A percentile compares a stretch with the other conserved stretches of the same genome.
Evolutionary conservation across 768 basidiomycete species (phyloP).

Genomic region (Pleurotus citrinopileatus): DNA sequence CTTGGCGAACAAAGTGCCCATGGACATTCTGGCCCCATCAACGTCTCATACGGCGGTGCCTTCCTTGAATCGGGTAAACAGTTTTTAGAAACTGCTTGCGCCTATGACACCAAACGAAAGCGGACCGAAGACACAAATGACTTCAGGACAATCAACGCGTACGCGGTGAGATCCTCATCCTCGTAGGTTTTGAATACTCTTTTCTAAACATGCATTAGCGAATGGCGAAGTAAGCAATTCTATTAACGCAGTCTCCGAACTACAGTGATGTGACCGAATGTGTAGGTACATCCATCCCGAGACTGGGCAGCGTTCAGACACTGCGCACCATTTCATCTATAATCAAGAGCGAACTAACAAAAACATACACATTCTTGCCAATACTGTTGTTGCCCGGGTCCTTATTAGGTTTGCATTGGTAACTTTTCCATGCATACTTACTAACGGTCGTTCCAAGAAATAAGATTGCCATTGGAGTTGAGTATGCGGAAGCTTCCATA

Average conservation of each 20-base stretch:
- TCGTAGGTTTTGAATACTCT: background rate
- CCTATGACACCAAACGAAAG: constrained; percentile 33
- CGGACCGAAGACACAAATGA: constrained; percentile 26
- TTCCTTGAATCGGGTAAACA: constrained; percentile 32
- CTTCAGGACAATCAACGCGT: constrained; percentile 8
- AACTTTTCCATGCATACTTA: background rate
- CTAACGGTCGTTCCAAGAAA: constrained; percentile 23
- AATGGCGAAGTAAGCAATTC: constrained; percentile 55
- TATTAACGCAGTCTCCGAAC: no score
- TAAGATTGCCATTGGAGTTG: constrained; percentile 46
- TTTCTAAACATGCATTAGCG: constrained; percentile 28
- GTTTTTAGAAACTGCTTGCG: constrained; percentile 31
- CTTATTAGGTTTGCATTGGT: constrained; percentile 37
- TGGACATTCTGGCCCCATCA: constrained; percentile 36
- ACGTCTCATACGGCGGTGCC: constrained; percentile 32
- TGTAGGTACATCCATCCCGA: constrained; percentile 53
- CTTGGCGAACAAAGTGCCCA: constrained; percentile 26
- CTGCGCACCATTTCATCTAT: constrained; percentile 51
- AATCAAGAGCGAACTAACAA: constrained; percentile 35
- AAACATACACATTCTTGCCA: constrained; percentile 39
- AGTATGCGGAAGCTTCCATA: constrained; percentile 40
- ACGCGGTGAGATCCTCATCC: constrained; percentile 2
- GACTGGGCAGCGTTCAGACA: constrained; percentile 56
- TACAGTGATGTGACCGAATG: no score
- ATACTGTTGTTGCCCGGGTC: constrained; percentile 43